Base-by-base conservation (phyloP, 352 stramenopile species). In the Saprolegnia diclina region DNA sequence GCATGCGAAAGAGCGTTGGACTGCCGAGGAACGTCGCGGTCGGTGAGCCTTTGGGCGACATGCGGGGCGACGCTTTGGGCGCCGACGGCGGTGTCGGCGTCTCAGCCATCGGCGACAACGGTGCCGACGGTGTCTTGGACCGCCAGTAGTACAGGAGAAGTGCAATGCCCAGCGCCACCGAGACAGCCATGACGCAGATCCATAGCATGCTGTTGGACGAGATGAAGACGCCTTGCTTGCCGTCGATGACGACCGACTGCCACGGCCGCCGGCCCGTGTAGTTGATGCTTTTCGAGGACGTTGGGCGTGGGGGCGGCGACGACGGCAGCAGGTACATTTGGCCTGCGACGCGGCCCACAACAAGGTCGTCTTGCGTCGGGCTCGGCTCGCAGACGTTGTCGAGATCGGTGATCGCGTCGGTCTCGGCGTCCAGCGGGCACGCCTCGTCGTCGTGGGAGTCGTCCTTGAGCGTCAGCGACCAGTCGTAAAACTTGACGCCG, bases 201-300 rank as follows among this genome's bases (percentile, higher is more conserved):
- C 56, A 61, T 13, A 73, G 46, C 4, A 65, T 52, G 21, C 59
- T 66, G 16, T 65, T 67, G 53, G 65, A 91, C 21, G 85, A 88
- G 71, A 93, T 90, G 65, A 93, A 90, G 46, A 93, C 81, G 29
- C 85, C 85, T 59, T 71, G 74, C 62, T 91, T 88, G 40, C 85
- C 83, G 35, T 87, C 79, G 54, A 86, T 89, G 37, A 82, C 81
- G 55, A 93, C 90, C 14, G 80, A 74, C 42, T 90, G 78, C 83
- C 83, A 91, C 18, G 63, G 45, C 2, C 44, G 63, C 13, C 26
- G 50, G 19, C 37, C 18, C 16, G 40, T 45, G 18, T 21, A 66
- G n/a, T 65, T 65, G 57, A 65, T 65, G n/a, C 21, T 26, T 16
- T 45, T 65, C 32, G 56, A 26, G 21, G 35, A 35, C 45, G 40